Evolutionary conservation across 768 basidiomycete species (phyloP).

Genomic region (Leucogyrophana mollusca): DNA sequence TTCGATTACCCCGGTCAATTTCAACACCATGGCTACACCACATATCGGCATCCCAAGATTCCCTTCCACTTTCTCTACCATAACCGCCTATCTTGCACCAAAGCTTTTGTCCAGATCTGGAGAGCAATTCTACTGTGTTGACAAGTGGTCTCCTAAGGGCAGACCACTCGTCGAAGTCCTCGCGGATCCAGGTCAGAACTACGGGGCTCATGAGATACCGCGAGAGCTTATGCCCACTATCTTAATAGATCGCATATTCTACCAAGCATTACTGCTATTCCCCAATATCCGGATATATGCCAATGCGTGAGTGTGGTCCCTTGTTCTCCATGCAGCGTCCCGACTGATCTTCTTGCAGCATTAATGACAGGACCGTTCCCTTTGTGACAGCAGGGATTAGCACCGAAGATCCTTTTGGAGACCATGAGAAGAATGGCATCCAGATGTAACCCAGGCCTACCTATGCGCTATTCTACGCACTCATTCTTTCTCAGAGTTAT

Average conservation of each 20-base stretch:
- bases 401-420: constrained; percentile 60
- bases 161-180: constrained; percentile 71
- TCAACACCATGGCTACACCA: constrained; percentile 82
- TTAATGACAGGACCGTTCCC: constrained; percentile 80
- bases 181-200: constrained; percentile 67
- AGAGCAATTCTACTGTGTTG: constrained; percentile 71
- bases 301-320: constrained; percentile 55
- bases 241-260: constrained; percentile 65
- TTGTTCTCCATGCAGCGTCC: neutral
- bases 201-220: neutral
- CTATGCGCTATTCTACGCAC: constrained; percentile 2
- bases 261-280: constrained; percentile 67
- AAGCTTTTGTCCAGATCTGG: constrained; percentile 77
- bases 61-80: constrained; percentile 53
- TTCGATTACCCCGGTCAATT: constrained; percentile 69
- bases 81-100: constrained; percentile 59
- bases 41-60: constrained; percentile 74
- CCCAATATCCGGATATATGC: constrained; percentile 74
- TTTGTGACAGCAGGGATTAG: constrained; percentile 80
- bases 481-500: constrained; percentile 42
- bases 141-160: constrained; percentile 70
- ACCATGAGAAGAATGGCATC: constrained; percentile 55
- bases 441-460: constrained; percentile 47
- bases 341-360: constrained; percentile 30
- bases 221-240: neutral